Conservation (phyloP, 805 yeast genomes). For the Huiozyma sinensis region DNA sequence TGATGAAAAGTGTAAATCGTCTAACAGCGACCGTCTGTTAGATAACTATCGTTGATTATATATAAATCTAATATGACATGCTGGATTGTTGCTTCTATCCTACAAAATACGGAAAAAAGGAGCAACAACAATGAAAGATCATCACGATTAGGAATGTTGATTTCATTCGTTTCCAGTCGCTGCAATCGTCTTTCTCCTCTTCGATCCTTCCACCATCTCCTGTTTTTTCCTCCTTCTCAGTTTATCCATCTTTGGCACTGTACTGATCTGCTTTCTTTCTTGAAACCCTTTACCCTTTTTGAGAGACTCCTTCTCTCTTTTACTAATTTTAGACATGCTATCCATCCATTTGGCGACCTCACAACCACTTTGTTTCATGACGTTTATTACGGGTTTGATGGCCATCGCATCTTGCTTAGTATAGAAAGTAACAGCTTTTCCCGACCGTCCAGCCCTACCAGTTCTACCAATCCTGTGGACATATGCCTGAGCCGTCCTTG, state of each 20-base stretch:
- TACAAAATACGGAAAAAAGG: no score
- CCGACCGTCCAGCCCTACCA: conserved; percentile 85
- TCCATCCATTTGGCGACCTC: conserved; percentile 75
- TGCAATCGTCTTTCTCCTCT: conserved; percentile 38
- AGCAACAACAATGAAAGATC: no score
- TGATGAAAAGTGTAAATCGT: no score
- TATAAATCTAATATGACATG: no score
- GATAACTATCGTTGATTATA: no score
- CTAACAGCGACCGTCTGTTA: no score
- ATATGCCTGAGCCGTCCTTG: conserved; percentile 85
- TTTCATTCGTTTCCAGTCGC: not conserved
- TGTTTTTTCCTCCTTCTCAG: conserved; percentile 50
- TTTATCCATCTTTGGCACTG: conserved; percentile 64
- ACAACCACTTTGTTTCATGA: conserved; percentile 88
- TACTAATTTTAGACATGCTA: conserved; percentile 51
- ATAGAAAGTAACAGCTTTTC: conserved; percentile 84
- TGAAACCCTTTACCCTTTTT: conserved; percentile 39
- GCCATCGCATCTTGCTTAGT: conserved; percentile 78
- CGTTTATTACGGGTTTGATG: conserved; percentile 78
- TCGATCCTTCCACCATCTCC: conserved; percentile 71
- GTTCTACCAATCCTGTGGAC: conserved; percentile 98
- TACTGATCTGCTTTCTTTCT: conserved; percentile 64
- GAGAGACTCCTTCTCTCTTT: conserved; percentile 49
- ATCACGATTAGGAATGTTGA: no score
- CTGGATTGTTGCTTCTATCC: no score